A percentile compares a stretch with the other conserved stretches of the same genome.
phyloP scores from a whole-genome alignment of 1,284 basidiomycete genomes.

The Tilletia caries region DNA sequence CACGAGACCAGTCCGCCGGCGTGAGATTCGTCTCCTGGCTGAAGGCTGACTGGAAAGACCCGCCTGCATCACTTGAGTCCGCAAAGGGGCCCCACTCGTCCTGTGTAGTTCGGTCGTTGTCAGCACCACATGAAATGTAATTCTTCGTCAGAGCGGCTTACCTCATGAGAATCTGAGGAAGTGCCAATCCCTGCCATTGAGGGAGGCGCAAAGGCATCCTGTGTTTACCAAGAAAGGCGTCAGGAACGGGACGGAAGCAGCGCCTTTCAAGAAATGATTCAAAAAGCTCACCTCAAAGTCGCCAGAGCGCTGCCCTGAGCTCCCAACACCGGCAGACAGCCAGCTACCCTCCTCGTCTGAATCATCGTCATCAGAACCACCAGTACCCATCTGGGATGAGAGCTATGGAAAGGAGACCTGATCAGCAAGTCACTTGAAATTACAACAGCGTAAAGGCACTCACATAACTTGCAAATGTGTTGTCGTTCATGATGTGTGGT shows the following conservation, averaged over 20 bases:
- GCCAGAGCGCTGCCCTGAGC: conserved; percentile 18
- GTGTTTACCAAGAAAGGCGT: conserved; percentile 8
- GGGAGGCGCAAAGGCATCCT: conserved; percentile 27
- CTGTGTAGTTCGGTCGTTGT: conserved; percentile 29
- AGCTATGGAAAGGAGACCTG: conserved; percentile 15
- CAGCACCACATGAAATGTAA: conserved; percentile 4
- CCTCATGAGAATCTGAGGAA: background rate
- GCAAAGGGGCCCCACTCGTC: conserved; percentile 53
- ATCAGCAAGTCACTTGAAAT: no score
- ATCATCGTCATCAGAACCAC: conserved; percentile 45
- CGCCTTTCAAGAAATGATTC: background rate
- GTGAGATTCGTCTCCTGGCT: conserved; percentile 41
- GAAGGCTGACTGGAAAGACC: conserved; percentile 21
- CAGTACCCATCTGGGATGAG: conserved; percentile 47
- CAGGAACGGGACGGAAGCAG: background rate
- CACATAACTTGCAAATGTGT: conserved; percentile 45
- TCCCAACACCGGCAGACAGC: conserved; percentile 34
- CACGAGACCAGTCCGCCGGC: conserved; percentile 48
- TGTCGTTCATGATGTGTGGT: conserved; percentile 7
- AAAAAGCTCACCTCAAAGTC: conserved; percentile 40
- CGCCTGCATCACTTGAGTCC: conserved; percentile 25
- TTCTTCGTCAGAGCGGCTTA: background rate
- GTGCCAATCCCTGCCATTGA: background rate
- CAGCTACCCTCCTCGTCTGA: conserved; percentile 46
- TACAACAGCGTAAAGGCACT: background rate